Conservation (phyloP, 257 asterid species). For the Haberlea rhodopensis region DNA sequence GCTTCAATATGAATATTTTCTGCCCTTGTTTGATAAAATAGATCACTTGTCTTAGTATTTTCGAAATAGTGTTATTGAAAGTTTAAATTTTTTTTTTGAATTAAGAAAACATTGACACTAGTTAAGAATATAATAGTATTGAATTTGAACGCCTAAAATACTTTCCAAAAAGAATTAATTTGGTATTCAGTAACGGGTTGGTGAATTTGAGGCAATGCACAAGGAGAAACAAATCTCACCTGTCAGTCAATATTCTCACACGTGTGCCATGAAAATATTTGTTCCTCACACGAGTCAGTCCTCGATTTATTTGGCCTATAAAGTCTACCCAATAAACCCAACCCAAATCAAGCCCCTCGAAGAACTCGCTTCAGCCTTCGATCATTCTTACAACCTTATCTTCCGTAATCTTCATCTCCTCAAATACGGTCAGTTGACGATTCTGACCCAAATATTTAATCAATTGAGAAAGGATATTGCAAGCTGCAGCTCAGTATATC, state of each 20-base stretch:
- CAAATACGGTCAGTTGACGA: not conserved
- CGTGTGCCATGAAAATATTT: constrained; percentile 7
- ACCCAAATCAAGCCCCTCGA: not conserved
- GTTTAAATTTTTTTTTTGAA: no score
- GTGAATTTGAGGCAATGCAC: not conserved
- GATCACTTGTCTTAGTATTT: no score
- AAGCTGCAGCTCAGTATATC: not conserved
- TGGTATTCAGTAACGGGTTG: not conserved
- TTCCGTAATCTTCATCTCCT: not conserved
- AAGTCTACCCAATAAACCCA: not conserved
- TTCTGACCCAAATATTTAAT: not conserved
- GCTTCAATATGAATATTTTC: no score
- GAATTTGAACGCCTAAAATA: no score
- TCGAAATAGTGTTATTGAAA: no score
- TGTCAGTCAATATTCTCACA: constrained; percentile 30
- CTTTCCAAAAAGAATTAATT: no score
- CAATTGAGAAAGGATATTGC: not conserved
- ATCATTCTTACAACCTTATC: not conserved
- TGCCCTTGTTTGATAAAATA: no score
- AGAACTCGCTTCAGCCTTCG: not conserved
- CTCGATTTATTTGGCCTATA: not conserved
- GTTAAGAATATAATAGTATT: no score
- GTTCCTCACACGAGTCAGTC: constrained; percentile 10
- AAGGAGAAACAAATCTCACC: constrained; percentile 23
- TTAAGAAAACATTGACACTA: no score